A percentile compares a stretch with the other conserved stretches of the same genome.
phyloP scores from a whole-genome alignment of 495 filamentous ascomycete genomes.

The Hypoxylon crocopeplum region DNA sequence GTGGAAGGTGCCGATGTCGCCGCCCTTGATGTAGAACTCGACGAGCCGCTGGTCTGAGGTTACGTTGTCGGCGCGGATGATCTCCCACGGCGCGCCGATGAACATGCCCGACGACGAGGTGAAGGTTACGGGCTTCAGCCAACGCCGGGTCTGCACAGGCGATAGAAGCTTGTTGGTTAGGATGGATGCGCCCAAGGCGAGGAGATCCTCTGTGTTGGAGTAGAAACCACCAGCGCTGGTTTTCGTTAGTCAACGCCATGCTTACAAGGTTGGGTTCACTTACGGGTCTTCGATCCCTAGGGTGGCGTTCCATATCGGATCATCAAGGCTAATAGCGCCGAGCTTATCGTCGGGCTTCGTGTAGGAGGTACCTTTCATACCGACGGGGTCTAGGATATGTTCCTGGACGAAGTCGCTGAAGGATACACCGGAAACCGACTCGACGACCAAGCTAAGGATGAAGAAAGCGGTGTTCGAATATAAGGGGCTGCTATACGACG shows the following conservation, averaged over 20 bases:
- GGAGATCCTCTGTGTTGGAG: constrained; percentile 55
- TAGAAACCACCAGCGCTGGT: constrained; percentile 56
- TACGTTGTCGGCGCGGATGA: constrained; percentile 35
- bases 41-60: constrained; percentile 42
- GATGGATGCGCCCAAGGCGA: constrained; percentile 57
- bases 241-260: not conserved
- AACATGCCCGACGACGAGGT: constrained; percentile 49
- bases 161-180: constrained; percentile 54
- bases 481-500: constrained; percentile 38
- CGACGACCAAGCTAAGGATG: constrained; percentile 43
- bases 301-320: constrained; percentile 32
- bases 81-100: constrained; percentile 67
- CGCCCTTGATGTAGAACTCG: constrained; percentile 63
- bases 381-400: constrained; percentile 44
- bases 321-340: constrained; percentile 35
- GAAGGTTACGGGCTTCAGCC: constrained; percentile 59
- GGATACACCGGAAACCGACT: constrained; percentile 35
- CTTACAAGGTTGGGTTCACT: not conserved
- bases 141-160: constrained; percentile 52
- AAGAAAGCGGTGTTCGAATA: constrained; percentile 48
- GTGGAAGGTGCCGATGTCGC: constrained; percentile 55
- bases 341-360: constrained; percentile 40
- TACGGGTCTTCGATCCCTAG: constrained; percentile 19
- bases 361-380: constrained; percentile 43
- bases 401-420: constrained; percentile 33